Conservation (phyloP, 2,329 filamentous ascomycete species). For the Fonsecaea monophora region DNA sequence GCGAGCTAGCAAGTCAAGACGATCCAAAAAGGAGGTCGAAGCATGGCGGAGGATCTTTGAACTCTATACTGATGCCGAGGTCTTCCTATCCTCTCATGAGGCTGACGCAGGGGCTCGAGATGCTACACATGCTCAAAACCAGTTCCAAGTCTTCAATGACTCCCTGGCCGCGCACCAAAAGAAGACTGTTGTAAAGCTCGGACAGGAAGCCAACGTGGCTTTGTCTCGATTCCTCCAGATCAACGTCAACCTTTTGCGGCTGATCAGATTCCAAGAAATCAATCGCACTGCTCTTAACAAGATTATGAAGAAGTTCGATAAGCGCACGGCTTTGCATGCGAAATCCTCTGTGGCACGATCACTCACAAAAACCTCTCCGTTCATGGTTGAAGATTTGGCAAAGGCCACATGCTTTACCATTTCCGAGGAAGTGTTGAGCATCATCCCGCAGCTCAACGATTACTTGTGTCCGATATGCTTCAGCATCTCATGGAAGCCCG, state of each 20-base stretch:
- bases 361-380: constrained; percentile 28
- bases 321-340: constrained; percentile 76
- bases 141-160: constrained; percentile 73
- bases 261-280: constrained; percentile 82
- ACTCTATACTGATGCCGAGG: constrained; percentile 76
- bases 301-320: constrained; percentile 92
- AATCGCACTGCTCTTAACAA: constrained; percentile 79
- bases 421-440: constrained; percentile 71
- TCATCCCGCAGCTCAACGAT: constrained; percentile 83
- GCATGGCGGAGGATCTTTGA: constrained; percentile 83
- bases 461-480: constrained; percentile 83
- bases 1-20: constrained; percentile 68
- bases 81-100: constrained; percentile 84
- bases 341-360: constrained; percentile 50
- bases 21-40: constrained; percentile 69
- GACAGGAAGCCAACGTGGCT: constrained; percentile 68
- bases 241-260: constrained; percentile 77
- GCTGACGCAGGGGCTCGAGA: constrained; percentile 71
- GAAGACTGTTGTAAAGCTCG: constrained; percentile 68
- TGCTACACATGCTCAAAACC: constrained; percentile 68
- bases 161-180: constrained; percentile 59
- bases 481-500: constrained; percentile 78
- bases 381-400: constrained; percentile 67
- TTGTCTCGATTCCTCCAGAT: constrained; percentile 73
- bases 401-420: constrained; percentile 78